Conservation (phyloP, 768 basidiomycete genomes). For the Kwoniella mangroviensis region DNA sequence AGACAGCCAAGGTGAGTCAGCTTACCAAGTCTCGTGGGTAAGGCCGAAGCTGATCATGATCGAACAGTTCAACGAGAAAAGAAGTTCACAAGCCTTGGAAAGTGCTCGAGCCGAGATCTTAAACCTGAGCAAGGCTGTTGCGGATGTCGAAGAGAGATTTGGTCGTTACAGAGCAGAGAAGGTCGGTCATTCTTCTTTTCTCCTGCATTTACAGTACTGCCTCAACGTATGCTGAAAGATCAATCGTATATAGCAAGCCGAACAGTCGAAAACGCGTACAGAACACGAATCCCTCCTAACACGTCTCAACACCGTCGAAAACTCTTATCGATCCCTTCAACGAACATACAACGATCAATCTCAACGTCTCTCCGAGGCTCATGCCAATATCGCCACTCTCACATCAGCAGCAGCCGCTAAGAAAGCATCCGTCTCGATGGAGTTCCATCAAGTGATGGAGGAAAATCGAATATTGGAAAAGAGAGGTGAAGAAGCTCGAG, state of each 20-base stretch:
- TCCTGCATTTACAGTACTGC: too few relatives aligned
- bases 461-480: conserved; percentile 85
- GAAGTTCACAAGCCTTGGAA: conserved; percentile 77
- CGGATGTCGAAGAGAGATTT: conserved; percentile 77
- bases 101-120: conserved; percentile 77
- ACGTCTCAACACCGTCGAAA: conserved; percentile 69
- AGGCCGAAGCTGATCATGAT: conserved; percentile 15
- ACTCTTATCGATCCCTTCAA: conserved; percentile 74
- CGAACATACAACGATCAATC: conserved; percentile 72
- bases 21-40: background rate
- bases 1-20: conserved; percentile 70
- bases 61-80: conserved; percentile 80
- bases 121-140: conserved; percentile 71
- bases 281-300: conserved; percentile 75
- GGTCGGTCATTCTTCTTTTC: conserved; percentile 60
- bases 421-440: conserved; percentile 78
- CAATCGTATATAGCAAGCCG: conserved; percentile 58
- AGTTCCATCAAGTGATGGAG: conserved; percentile 73
- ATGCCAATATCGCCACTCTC: conserved; percentile 74
- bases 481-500: conserved; percentile 81
- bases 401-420: conserved; percentile 80
- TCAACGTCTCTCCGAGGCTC: conserved; percentile 75
- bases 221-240: too few relatives aligned
- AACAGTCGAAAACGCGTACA: conserved; percentile 74
- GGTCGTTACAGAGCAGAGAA: conserved; percentile 79